A percentile compares a stretch with the other conserved stretches of the same genome.
phyloP scores from a whole-genome alignment of 257 asterid genomes.

The Gynochthodes officinalis region DNA sequence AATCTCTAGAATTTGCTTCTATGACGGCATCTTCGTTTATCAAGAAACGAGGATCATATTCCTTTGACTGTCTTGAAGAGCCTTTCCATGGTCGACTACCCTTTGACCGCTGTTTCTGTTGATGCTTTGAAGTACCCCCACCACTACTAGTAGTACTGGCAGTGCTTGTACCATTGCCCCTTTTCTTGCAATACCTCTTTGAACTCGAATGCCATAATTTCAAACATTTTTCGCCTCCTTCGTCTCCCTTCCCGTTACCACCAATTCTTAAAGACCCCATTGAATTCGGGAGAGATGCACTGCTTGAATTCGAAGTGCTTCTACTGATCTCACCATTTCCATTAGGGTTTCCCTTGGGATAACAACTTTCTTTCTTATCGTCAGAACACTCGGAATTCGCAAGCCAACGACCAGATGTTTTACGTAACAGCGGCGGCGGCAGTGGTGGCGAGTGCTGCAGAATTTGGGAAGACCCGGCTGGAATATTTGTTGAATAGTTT shows the following conservation, averaged over 20 bases:
- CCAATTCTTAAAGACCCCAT: conserved; percentile 25
- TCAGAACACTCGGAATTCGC: not conserved
- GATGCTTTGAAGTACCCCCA: conserved; percentile 20
- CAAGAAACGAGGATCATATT: conserved; percentile 70
- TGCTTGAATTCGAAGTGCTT: conserved; percentile 23
- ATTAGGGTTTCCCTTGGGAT: conserved; percentile 36
- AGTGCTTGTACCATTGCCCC: not conserved
- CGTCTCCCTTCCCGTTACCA: conserved; percentile 12
- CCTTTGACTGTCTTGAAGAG: conserved; percentile 34
- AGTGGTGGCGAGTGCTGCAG: conserved; percentile 10
- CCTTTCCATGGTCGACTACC: conserved; percentile 42
- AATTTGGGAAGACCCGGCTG: conserved; percentile 10
- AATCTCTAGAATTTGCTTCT: conserved; percentile 60
- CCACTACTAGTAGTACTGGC: conserved; percentile 6
- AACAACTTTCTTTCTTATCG: not conserved
- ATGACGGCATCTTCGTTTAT: conserved; percentile 58
- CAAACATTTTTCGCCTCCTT: conserved; percentile 17
- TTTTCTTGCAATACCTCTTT: conserved; percentile 32
- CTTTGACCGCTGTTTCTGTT: not conserved
- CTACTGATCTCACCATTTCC: conserved; percentile 29
- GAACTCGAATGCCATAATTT: not conserved
- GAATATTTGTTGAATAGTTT: not conserved
- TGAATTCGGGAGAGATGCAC: conserved; percentile 41
- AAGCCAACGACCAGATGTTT: not conserved
- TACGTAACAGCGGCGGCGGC: not conserved